phyloP scores from a whole-genome alignment of 768 basidiomycete species.

The Suillus hirtellus region DNA sequence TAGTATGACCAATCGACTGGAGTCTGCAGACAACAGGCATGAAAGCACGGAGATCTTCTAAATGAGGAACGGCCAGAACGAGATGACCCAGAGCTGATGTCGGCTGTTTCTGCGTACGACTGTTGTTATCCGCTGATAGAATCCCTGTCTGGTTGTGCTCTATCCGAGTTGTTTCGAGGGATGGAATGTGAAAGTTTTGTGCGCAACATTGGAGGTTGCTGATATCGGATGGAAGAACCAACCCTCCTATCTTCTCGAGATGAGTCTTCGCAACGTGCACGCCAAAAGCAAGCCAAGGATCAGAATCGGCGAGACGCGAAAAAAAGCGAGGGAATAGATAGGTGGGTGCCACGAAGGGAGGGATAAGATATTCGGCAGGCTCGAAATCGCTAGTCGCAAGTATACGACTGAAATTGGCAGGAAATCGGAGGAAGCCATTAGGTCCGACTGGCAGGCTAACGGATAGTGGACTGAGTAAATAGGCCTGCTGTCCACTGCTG shows the following conservation, averaged over 20 bases:
- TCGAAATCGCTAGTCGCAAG: conserved; percentile 32
- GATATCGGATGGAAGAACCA: conserved; percentile 26
- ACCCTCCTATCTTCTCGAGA: conserved; percentile 38
- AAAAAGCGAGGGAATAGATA: conserved; percentile 24
- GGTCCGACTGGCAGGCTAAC: conserved; percentile 44
- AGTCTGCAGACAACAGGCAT: conserved; percentile 39
- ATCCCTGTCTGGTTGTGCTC: conserved; percentile 1
- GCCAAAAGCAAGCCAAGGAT: conserved; percentile 28
- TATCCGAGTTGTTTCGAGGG: background rate
- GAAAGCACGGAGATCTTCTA: conserved; percentile 36
- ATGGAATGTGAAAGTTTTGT: background rate
- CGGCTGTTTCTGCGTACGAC: background rate
- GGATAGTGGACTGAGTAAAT: conserved; percentile 45
- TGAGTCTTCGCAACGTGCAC: conserved; percentile 29
- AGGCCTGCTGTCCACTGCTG: conserved; percentile 31
- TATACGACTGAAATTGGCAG: conserved; percentile 33
- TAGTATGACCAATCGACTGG: conserved; percentile 27
- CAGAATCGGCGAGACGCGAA: conserved; percentile 16
- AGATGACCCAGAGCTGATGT: conserved; percentile 27
- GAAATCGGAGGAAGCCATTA: conserved; percentile 30
- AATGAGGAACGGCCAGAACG: conserved; percentile 35
- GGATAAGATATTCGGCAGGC: conserved; percentile 52
- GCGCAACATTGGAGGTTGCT: conserved; percentile 19
- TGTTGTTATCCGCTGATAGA: background rate
- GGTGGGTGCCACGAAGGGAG: conserved; percentile 57